Conservation (phyloP, 306 rosid genomes). For the Biancaea sappan region DNA sequence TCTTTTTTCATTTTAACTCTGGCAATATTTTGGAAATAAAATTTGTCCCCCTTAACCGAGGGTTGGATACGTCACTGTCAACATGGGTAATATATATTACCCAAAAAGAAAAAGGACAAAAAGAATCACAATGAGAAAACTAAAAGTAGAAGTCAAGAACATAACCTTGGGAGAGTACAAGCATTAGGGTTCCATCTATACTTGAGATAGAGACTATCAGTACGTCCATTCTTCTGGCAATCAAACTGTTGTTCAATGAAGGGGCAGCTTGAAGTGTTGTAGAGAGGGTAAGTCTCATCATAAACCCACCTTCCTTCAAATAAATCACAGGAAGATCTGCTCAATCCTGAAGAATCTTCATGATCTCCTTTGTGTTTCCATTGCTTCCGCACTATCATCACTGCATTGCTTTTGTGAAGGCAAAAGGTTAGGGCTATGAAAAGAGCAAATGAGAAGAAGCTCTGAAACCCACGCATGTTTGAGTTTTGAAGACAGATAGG, state of each 20-base stretch:
- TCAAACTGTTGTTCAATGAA: slow-evolving; percentile 40
- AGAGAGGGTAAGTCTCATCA: slow-evolving; percentile 29
- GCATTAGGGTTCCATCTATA: slow-evolving; percentile 50
- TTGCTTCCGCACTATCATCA: not conserved
- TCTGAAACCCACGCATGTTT: slow-evolving; percentile 19
- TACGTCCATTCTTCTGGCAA: slow-evolving; percentile 53
- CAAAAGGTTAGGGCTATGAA: not conserved
- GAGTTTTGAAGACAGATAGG: not conserved
- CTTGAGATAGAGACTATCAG: slow-evolving; percentile 40
- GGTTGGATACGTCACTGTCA: no score
- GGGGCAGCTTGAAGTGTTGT: slow-evolving; percentile 5
- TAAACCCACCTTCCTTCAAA: slow-evolving; percentile 49
- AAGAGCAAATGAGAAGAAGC: not conserved
- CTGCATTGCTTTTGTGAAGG: not conserved
- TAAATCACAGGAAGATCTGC: slow-evolving; percentile 5
- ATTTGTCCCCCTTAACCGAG: no score
- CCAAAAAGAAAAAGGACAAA: not conserved
- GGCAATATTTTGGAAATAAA: no score
- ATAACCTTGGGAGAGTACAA: slow-evolving; percentile 46
- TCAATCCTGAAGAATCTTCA: not conserved
- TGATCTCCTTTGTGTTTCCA: not conserved
- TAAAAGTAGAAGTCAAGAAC: not conserved
- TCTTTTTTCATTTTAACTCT: no score
- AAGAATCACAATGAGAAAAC: not conserved
- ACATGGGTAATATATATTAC: no score